Evolutionary conservation across 805 yeast genomes (phyloP), one percentile per base, ranked within the genome.

Genomic region (Yarrowia bubula): DNA sequence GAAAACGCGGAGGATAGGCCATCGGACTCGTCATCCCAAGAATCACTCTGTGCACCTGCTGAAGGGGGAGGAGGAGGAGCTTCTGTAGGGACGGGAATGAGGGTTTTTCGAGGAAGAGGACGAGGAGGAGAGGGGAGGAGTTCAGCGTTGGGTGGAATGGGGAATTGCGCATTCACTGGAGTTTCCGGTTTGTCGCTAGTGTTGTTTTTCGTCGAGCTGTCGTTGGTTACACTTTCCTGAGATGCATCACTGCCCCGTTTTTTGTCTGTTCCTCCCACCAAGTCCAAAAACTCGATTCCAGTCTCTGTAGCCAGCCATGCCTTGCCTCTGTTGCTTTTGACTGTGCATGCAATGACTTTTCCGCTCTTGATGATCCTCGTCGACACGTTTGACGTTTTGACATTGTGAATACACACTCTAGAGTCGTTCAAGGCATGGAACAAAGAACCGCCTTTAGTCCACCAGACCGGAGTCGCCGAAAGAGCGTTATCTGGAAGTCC

Each of bases 251-350:
- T 51, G 18, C 43, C 58, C 6, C 58, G 11, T 15, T 51, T 51
- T n/a, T 51, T 51, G 1, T 37, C 60, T n/a, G n/a, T n/a, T 38
- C 60, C 44, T n/a, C 11, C 60, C 10, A 55, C 47, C 10, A 55
- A 47, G 22, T 55, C 61, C 31, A 55, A 38, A 10, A 39, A 41
- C 61, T 55, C 47, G 38, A 55, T 41, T 1, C 61, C 61, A 2
- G 13, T 5, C 10, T n/a, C 31, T 1, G 61, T 55, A 1, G 47
- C 61, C 13, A 55, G 38, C 61, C 61, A 55, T 4, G 47, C 61
- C 38, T 55, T 55, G n/a, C 61, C 61, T 15, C 47, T 18, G 47
- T 38, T 55, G 38, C 61, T 55, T 15, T 55, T 55, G 61, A 55
- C 41, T 2, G 31, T 31, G 47, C 61, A 55, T 2, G 61, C 39